Conservation (phyloP, 1,284 basidiomycete genomes). For the Amylostereum areolatum region DNA sequence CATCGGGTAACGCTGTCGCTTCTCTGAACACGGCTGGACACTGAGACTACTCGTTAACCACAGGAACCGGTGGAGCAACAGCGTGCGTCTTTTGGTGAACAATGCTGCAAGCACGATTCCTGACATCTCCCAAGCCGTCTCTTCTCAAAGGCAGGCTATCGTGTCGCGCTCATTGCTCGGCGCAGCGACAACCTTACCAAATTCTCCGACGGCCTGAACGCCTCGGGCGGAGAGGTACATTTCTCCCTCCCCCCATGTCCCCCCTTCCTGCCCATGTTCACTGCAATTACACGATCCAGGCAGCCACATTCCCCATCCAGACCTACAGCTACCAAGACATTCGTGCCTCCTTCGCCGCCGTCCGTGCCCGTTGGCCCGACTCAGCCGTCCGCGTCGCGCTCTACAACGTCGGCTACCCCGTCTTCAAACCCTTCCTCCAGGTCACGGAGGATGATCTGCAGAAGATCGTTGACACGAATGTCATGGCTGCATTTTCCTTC, state of each 20-base stretch:
- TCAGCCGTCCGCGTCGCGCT: constrained; percentile 57
- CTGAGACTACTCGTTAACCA: neutral
- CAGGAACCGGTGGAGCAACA: constrained; percentile 56
- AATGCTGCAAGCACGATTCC: neutral
- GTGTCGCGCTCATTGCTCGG: constrained; percentile 63
- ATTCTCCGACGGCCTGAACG: constrained; percentile 50
- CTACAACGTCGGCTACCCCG: constrained; percentile 54
- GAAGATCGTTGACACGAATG: constrained; percentile 42
- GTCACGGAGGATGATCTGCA: constrained; percentile 55
- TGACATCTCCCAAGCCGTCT: constrained; percentile 37
- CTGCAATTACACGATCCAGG: constrained; percentile 29
- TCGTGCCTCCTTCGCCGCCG: constrained; percentile 44
- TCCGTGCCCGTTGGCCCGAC: constrained; percentile 46
- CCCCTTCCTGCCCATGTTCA: neutral
- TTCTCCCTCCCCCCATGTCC: neutral
- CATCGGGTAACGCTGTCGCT: constrained; percentile 24
- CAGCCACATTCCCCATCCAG: constrained; percentile 51
- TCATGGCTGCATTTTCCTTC: constrained; percentile 65
- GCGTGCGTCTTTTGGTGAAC: constrained; percentile 40
- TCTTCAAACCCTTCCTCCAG: constrained; percentile 67
- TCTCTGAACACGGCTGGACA: neutral
- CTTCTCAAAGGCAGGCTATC: constrained; percentile 62
- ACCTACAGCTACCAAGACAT: constrained; percentile 52
- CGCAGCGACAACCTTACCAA: constrained; percentile 46
- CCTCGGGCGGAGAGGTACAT: constrained; percentile 52